These are phyloP conservation scores for Cucurbita moschata DNA, from an alignment of 306 rosid genomes.

Conservation along the genomic window DNA sequence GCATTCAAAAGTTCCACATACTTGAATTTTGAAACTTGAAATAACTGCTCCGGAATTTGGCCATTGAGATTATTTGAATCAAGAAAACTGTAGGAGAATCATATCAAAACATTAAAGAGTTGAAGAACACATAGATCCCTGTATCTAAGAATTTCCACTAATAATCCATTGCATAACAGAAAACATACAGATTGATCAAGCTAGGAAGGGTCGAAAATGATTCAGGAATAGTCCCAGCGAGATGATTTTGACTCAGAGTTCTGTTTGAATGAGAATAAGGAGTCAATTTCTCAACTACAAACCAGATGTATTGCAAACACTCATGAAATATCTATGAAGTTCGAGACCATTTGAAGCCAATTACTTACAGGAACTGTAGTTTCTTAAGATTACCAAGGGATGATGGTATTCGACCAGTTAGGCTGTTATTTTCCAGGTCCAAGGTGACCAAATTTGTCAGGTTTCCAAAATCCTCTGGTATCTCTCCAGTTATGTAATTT, in stretches of 20 bases:
- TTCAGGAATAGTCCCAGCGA: conserved; percentile 65
- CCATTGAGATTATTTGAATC: conserved; percentile 63
- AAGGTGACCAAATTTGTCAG: conserved; percentile 48
- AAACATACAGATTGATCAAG: conserved; percentile 58
- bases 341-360: conserved; percentile 5
- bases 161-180: conserved; percentile 10
- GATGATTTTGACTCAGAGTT: conserved; percentile 62
- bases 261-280: conserved; percentile 33
- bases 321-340: conserved; percentile 1
- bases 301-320: conserved; percentile 4
- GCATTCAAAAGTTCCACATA: conserved; percentile 20
- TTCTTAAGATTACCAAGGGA: conserved; percentile 58
- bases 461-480: conserved; percentile 69
- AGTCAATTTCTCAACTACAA: conserved; percentile 9
- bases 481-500: conserved; percentile 59
- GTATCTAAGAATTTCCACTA: neutral
- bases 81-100: conserved; percentile 54
- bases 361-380: conserved; percentile 83
- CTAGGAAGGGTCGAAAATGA: conserved; percentile 46
- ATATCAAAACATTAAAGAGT: conserved; percentile 19
- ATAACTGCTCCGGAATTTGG: conserved; percentile 53
- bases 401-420: conserved; percentile 68
- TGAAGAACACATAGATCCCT: neutral
- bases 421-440: conserved; percentile 58
- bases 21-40: conserved; percentile 54